Conservation (phyloP, 2,329 filamentous ascomycete genomes). For the Aspergillus phoenicis region DNA sequence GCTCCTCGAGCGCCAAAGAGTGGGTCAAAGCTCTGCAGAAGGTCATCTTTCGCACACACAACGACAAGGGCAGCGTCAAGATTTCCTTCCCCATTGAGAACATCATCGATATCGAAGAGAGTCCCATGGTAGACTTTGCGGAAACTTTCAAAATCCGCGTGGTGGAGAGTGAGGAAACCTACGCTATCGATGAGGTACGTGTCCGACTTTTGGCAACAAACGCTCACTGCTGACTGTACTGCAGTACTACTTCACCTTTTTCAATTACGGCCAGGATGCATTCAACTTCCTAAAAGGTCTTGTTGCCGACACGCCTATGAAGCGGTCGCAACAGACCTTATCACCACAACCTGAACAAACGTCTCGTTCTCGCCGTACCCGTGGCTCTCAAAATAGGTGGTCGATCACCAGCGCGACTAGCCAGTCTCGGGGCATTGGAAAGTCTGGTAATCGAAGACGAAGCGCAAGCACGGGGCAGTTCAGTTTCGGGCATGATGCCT, state of each 20-base stretch:
- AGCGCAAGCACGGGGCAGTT: constrained; percentile 65
- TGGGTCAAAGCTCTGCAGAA: constrained; percentile 95
- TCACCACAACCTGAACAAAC: constrained; percentile 21
- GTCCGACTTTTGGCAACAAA: neutral
- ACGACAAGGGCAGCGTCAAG: constrained; percentile 96
- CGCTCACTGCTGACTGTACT: constrained; percentile 19
- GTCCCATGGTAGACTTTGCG: constrained; percentile 84
- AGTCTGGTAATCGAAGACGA: constrained; percentile 43
- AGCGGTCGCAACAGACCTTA: constrained; percentile 37
- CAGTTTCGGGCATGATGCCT: constrained; percentile 53
- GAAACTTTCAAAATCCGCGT: constrained; percentile 93
- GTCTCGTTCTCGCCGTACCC: constrained; percentile 20
- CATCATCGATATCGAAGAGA: constrained; percentile 89
- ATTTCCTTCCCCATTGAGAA: constrained; percentile 88
- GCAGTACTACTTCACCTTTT: constrained; percentile 96
- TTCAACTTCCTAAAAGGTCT: constrained; percentile 75
- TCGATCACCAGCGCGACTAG: constrained; percentile 24
- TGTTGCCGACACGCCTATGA: constrained; percentile 64
- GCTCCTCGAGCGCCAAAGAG: constrained; percentile 82
- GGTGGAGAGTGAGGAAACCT: constrained; percentile 91
- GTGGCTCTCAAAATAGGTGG: constrained; percentile 23
- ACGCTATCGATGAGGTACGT: constrained; percentile 84
- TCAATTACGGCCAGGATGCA: constrained; percentile 80
- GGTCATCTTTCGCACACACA: constrained; percentile 93
- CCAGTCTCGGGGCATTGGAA: constrained; percentile 15